A percentile compares a stretch with the other conserved stretches of the same genome.
Evolutionary conservation across 192 early-diverging fungal genomes (phyloP).

Genomic region (Anaeromyces robustus): DNA sequence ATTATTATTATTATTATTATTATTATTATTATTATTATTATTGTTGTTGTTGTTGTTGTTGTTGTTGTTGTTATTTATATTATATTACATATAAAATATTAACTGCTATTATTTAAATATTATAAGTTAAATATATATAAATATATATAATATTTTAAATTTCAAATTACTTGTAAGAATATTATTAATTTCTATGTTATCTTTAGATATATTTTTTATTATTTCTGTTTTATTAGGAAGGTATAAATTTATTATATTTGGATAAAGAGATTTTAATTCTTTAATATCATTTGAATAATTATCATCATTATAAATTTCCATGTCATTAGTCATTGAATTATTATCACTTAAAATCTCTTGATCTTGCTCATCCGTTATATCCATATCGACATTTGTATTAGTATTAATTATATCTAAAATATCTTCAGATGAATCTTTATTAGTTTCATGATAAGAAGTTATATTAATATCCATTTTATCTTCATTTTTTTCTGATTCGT

Average conservation of each 20-base stretch:
- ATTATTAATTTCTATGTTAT: not conserved
- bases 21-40: no score
- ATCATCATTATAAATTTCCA: not conserved
- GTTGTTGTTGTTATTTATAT: no score
- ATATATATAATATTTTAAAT: no score
- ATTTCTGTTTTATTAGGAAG: not conserved
- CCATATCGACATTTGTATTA: not conserved
- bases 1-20: no score
- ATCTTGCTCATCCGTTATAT: not conserved
- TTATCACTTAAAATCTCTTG: not conserved
- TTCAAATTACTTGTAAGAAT: not conserved
- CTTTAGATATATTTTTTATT: not conserved
- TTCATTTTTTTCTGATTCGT: not conserved
- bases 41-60: no score
- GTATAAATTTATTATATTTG: not conserved
- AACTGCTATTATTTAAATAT: no score
- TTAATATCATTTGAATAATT: not conserved
- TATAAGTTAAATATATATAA: no score
- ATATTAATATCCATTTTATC: not conserved
- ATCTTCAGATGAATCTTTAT: not conserved
- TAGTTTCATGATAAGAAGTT: no score
- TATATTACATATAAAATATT: no score
- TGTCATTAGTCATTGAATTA: not conserved
- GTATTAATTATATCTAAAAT: not conserved
- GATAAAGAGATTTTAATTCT: not conserved